Conservation (phyloP, 768 basidiomycete species). For the Rhodotorula taiwanensis region DNA sequence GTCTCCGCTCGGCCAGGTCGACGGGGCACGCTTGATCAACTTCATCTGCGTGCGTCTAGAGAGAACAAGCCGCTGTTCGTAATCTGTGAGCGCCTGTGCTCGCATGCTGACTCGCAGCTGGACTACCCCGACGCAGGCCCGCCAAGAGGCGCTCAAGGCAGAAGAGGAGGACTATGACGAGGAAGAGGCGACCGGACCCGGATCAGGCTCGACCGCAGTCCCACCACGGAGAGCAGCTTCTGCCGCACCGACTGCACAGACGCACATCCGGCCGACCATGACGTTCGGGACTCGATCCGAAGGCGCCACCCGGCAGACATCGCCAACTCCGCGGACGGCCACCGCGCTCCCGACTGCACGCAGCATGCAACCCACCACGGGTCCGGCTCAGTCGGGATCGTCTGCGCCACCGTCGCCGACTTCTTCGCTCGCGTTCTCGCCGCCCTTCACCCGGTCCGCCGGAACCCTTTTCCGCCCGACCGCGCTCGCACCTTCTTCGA, state of each 20-base stretch:
- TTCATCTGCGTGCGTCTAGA: constrained; percentile 26
- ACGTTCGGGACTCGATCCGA: neutral
- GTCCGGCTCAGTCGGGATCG: no score
- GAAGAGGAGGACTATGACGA: constrained; percentile 34
- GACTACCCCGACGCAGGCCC: no score
- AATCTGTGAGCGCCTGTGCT: no score
- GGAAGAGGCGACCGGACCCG: neutral
- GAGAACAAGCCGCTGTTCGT: no score
- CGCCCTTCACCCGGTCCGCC: constrained; percentile 1
- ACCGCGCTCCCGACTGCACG: no score
- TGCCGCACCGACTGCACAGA: constrained; percentile 13
- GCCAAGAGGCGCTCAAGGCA: constrained; percentile 32
- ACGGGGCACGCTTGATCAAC: constrained; percentile 29
- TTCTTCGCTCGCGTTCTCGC: constrained; percentile 21
- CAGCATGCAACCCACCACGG: no score
- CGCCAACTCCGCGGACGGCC: neutral
- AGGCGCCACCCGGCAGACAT: no score
- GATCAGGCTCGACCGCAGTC: neutral
- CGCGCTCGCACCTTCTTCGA: neutral
- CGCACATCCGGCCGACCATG: constrained; percentile 13
- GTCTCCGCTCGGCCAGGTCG: constrained; percentile 4
- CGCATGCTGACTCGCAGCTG: no score
- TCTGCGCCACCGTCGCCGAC: constrained; percentile 25
- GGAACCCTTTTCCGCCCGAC: neutral
- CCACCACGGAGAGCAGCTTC: constrained; percentile 14